These are phyloP conservation scores for Corymbia citriodora DNA, from an alignment of 441 rosid genomes.

Conservation along the genomic window DNA sequence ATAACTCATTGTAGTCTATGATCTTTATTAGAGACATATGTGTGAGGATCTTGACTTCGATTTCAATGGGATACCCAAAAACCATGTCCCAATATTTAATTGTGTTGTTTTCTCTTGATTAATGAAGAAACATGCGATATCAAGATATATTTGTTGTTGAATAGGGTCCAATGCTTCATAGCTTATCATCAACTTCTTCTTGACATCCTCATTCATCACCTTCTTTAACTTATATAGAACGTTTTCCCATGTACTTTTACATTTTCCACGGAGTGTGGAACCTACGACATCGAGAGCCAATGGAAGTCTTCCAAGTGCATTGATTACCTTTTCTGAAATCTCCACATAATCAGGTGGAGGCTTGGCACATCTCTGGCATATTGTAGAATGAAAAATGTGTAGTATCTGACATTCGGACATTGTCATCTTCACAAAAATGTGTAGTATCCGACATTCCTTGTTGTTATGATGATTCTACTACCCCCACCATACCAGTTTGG, in stretches of 20 bases:
- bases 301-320: background rate
- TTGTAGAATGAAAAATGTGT: background rate
- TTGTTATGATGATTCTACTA: background rate
- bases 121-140: too few relatives aligned
- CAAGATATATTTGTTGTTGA: too few relatives aligned
- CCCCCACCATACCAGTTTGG: background rate
- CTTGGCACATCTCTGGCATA: background rate
- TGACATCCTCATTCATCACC: too few relatives aligned
- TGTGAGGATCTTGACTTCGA: too few relatives aligned
- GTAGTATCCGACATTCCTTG: background rate
- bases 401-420: background rate
- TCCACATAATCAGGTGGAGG: background rate
- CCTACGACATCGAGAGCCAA: background rate
- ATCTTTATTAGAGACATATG: background rate
- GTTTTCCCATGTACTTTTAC: too few relatives aligned
- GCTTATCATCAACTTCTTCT: too few relatives aligned
- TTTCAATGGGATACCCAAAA: too few relatives aligned
- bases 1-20: background rate
- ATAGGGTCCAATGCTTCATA: too few relatives aligned
- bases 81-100: too few relatives aligned
- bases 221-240: too few relatives aligned
- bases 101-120: too few relatives aligned
- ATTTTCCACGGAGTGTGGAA: background rate
- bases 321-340: background rate
- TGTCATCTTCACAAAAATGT: background rate